Conservation (phyloP, 768 basidiomycete species). For the Collybia nuda region DNA sequence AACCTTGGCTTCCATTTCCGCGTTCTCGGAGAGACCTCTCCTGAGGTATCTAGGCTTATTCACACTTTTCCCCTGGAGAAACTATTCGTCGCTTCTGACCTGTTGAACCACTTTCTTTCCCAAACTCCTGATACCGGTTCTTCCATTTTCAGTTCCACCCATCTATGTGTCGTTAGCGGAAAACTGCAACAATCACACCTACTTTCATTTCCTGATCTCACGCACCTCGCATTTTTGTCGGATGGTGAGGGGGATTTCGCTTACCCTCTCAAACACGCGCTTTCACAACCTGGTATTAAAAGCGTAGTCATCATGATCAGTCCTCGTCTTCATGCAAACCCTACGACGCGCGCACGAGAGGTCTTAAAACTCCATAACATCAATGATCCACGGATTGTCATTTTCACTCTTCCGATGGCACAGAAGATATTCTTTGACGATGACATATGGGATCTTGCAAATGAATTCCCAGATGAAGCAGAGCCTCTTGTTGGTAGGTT, state of each 20-base stretch:
- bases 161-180: background rate
- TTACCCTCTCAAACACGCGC: slow-evolving; percentile 4
- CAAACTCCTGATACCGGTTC: background rate
- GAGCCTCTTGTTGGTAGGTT: slow-evolving; percentile 5
- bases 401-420: slow-evolving; percentile 14
- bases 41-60: slow-evolving; percentile 1
- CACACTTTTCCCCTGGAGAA: slow-evolving; percentile 1
- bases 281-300: slow-evolving; percentile 7
- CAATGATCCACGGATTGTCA: slow-evolving; percentile 10
- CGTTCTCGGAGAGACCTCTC: slow-evolving; percentile 3
- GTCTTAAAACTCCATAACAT: slow-evolving; percentile 6
- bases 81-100: slow-evolving; percentile 1
- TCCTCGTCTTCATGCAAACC: background rate
- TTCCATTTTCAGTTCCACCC: background rate
- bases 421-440: slow-evolving; percentile 15
- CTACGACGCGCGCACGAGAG: background rate
- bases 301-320: slow-evolving; percentile 14
- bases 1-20: slow-evolving; percentile 14
- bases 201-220: background rate
- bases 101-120: background rate
- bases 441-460: slow-evolving; percentile 19
- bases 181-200: slow-evolving; percentile 1
- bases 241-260: slow-evolving; percentile 5
- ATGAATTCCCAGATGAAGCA: slow-evolving; percentile 15
- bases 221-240: slow-evolving; percentile 6